Base-by-base conservation (phyloP, 352 stramenopile genomes). In the Phytophthora syringae region DNA sequence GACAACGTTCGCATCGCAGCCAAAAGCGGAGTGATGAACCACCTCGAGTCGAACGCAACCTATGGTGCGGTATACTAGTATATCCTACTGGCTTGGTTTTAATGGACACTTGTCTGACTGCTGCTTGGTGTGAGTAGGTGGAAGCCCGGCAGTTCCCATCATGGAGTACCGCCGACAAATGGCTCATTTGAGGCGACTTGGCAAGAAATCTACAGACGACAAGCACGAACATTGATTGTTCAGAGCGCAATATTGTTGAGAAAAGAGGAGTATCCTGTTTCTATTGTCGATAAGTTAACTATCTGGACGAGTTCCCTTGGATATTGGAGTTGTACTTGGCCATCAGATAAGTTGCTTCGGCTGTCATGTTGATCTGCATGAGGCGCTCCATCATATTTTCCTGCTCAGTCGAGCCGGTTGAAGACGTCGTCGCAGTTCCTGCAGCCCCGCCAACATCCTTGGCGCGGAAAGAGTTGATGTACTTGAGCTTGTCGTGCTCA, bases 1-100 rank as follows among this genome's bases (percentile, higher is more conserved):
- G 76, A 91, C 68, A 92, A 92, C 48, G 86, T 93, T 32, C 86
- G 86, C 32, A 96, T 96, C 51, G 86, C 88, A 5, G 88, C 86
- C 16, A 95, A 95, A 61, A 94, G 86, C 32, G 88, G 88, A 18
- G 88, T 96, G 21, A 92, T 94, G 82, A 79, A 88, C 61, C 28
- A 94, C 34, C 50, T 96, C 2, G 54, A 69, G 3, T 53, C 73
- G n/a, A 70, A 81, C 30, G 62, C 65, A 20, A 90, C 80, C 7
- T 94, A 90, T 50, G 86, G 83, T 89, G 66, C 13, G 52, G 4
- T 12, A 0, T 47, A n/a, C 11, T 42, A 18, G 18, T 24, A 39
- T 53, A 2, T 42, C 2, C 9, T 52, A 15, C 15, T 22, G n/a
- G 28, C 7, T 59, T 34, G 21, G 15, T 21, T 18, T 22, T 12